Evolutionary conservation across 75 land plant species (phyloP).

Genomic region (Azolla pinnata): DNA sequence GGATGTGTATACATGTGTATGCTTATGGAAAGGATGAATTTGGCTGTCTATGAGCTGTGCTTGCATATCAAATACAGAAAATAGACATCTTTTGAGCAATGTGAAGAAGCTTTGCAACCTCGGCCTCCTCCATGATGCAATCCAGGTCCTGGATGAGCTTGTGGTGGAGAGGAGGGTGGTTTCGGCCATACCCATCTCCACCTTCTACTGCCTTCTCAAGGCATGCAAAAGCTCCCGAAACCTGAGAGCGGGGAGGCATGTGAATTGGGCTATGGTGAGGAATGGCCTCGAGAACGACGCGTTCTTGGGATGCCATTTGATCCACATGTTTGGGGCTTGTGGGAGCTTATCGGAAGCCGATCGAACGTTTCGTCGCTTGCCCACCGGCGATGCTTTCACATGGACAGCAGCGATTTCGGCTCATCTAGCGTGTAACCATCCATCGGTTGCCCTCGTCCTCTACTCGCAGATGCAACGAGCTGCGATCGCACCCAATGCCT

Average conservation of each 20-base stretch:
- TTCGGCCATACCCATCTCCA: background rate
- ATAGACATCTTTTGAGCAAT: too few relatives aligned
- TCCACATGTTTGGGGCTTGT: slow-evolving; percentile 41
- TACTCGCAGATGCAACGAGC: slow-evolving; percentile 38
- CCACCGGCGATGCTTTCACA: slow-evolving; percentile 42
- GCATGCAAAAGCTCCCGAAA: background rate
- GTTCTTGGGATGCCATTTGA: slow-evolving; percentile 31
- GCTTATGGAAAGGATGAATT: too few relatives aligned
- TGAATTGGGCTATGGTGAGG: slow-evolving; percentile 13
- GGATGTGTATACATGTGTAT: too few relatives aligned
- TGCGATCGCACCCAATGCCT: slow-evolving; percentile 5
- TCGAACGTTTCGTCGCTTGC: slow-evolving; percentile 27
- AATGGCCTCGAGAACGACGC: slow-evolving; percentile 15
- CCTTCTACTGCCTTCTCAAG: background rate
- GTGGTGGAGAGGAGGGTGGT: background rate
- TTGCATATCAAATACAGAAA: too few relatives aligned
- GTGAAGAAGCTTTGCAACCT: background rate
- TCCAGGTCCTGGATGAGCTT: background rate
- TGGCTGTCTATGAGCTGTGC: too few relatives aligned
- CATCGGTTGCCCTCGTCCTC: slow-evolving; percentile 35
- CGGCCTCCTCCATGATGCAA: background rate
- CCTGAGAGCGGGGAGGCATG: background rate
- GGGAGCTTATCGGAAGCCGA: slow-evolving; percentile 22
- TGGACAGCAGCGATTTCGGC: slow-evolving; percentile 77
- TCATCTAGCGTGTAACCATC: slow-evolving; percentile 50